Percentiles rank a stretch among this genome's conserved stretches.
Conservation (phyloP, 345 rosid genomes). For the Eucalyptus victrix region DNA sequence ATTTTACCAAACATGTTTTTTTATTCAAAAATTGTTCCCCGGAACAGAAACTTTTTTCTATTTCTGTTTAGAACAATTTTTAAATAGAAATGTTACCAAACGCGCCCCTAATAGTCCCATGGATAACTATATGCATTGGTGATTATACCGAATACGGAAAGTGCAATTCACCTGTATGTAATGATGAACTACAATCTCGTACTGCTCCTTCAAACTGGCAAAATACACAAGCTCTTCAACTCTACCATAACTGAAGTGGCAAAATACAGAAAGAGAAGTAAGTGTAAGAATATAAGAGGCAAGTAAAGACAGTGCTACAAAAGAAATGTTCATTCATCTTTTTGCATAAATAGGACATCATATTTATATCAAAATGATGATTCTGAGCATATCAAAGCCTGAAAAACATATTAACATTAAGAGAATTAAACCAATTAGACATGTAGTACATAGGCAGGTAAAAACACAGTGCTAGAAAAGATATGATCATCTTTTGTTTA, state of each 20-base stretch:
- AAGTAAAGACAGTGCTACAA: not conserved
- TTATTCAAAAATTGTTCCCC: too few species aligned
- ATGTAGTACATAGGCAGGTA: not conserved
- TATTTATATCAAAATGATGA: not conserved
- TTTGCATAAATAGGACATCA: not conserved
- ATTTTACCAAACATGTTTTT: too few species aligned
- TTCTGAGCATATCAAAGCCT: not conserved
- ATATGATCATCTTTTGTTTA: not conserved
- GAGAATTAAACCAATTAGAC: not conserved
- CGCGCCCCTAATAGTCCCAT: not conserved
- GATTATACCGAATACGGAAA: not conserved
- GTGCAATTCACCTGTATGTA: slow-evolving; percentile 64
- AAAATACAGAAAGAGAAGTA: not conserved
- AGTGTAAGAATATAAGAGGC: not conserved
- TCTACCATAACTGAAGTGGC: slow-evolving; percentile 73
- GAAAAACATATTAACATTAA: not conserved
- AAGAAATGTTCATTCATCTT: not conserved
- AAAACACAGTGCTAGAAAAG: not conserved
- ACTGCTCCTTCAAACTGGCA: slow-evolving; percentile 90
- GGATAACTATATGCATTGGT: not conserved
- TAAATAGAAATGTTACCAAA: too few species aligned
- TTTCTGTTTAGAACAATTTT: too few species aligned
- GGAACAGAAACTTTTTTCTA: too few species aligned
- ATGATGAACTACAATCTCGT: slow-evolving; percentile 84
- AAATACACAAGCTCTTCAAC: slow-evolving; percentile 96